phyloP scores from a whole-genome alignment of 345 rosid species.

The Cardamine resedifolia region DNA sequence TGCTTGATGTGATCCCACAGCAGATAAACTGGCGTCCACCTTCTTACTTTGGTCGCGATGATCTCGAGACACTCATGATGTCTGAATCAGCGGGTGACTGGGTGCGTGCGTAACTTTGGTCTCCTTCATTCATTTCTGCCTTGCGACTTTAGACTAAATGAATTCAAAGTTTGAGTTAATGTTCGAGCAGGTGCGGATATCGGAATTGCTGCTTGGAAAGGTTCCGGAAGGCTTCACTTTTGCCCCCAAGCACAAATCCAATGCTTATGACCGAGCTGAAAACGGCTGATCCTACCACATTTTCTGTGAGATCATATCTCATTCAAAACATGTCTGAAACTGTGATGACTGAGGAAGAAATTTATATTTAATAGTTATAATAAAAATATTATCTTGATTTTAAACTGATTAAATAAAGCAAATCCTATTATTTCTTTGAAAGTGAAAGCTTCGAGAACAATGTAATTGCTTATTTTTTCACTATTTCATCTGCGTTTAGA shows the following conservation, averaged over 20 bases:
- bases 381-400: background rate
- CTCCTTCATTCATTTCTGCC: background rate
- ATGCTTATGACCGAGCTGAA: slow-evolving; percentile 83
- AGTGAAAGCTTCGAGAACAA: background rate
- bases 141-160: background rate
- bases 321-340: background rate
- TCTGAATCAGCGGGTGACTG: slow-evolving; percentile 97
- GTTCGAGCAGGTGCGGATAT: slow-evolving; percentile 62
- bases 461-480: no score
- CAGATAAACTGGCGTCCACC: slow-evolving; percentile 92
- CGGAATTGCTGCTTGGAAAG: slow-evolving; percentile 92
- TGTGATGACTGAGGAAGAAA: background rate
- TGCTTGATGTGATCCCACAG: slow-evolving; percentile 82
- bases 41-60: slow-evolving; percentile 85
- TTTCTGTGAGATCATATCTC: slow-evolving; percentile 1
- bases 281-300: slow-evolving; percentile 58
- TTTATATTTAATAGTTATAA: no score
- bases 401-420: background rate
- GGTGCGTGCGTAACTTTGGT: slow-evolving; percentile 67
- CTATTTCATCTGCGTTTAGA: no score
- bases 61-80: slow-evolving; percentile 93
- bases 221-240: slow-evolving; percentile 92
- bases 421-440: background rate
- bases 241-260: slow-evolving; percentile 92
- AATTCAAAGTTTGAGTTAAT: background rate